These are phyloP conservation scores for Ogataea philodendri DNA, from an alignment of 805 yeast species.

Conservation along the genomic window DNA sequence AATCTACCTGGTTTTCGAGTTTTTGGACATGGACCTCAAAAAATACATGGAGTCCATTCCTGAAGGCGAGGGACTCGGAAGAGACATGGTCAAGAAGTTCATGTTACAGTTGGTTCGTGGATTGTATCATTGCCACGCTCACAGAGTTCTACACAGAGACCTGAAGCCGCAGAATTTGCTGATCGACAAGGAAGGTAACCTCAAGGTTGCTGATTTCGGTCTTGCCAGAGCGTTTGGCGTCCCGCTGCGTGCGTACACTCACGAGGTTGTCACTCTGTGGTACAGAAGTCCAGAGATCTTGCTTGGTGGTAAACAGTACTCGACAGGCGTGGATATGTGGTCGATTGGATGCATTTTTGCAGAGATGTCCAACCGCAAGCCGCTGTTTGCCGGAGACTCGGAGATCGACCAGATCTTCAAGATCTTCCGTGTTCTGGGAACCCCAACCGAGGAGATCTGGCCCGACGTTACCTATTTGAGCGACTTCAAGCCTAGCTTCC, in stretches of 20 bases:
- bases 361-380: slow-evolving; percentile 95
- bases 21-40: slow-evolving; percentile 89
- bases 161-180: slow-evolving; percentile 94
- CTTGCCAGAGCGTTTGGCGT: slow-evolving; percentile 97
- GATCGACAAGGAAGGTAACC: slow-evolving; percentile 92
- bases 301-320: slow-evolving; percentile 93
- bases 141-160: slow-evolving; percentile 91
- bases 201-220: slow-evolving; percentile 91
- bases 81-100: slow-evolving; percentile 87
- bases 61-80: slow-evolving; percentile 84
- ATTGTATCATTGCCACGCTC: slow-evolving; percentile 89
- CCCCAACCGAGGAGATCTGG: slow-evolving; percentile 92
- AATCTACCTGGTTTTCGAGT: slow-evolving; percentile 89
- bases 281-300: slow-evolving; percentile 95
- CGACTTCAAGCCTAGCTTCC: slow-evolving; percentile 90
- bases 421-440: slow-evolving; percentile 88
- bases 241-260: slow-evolving; percentile 94
- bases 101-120: slow-evolving; percentile 92
- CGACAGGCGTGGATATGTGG: slow-evolving; percentile 99
- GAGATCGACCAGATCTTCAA: slow-evolving; percentile 96
- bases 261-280: slow-evolving; percentile 98
- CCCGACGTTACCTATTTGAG: slow-evolving; percentile 90
- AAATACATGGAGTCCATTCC: slow-evolving; percentile 96
- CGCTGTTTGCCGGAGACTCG: slow-evolving; percentile 94
- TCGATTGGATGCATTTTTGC: slow-evolving; percentile 97